Conservation (phyloP, 805 yeast genomes). For the Cyberlindnera japonica region DNA sequence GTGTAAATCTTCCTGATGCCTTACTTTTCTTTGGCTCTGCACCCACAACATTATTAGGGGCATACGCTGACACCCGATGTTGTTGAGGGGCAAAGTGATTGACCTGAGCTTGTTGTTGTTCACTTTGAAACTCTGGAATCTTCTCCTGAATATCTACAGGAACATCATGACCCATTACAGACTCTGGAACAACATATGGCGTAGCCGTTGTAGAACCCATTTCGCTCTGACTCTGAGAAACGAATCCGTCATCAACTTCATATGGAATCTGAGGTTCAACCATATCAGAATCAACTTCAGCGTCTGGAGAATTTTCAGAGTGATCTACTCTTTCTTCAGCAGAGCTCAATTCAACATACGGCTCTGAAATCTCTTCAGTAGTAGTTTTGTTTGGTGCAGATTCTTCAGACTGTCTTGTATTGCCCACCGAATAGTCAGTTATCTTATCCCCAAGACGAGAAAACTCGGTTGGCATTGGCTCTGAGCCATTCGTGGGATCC, state of each 20-base stretch:
- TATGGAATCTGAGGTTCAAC: slow-evolving; percentile 6
- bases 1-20: slow-evolving; percentile 16
- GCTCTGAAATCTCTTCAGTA: background rate
- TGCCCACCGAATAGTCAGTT: too few relatives aligned
- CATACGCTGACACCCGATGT: too few relatives aligned
- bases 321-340: background rate
- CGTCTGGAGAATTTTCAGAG: background rate
- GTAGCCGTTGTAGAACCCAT: slow-evolving; percentile 16
- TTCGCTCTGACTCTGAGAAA: slow-evolving; percentile 15
- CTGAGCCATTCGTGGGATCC: too few relatives aligned
- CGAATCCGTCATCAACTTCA: background rate
- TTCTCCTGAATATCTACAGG: slow-evolving; percentile 8
- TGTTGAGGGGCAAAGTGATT: slow-evolving; percentile 1
- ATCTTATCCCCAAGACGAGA: too few relatives aligned
- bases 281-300: background rate
- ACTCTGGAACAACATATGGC: slow-evolving; percentile 16
- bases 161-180: slow-evolving; percentile 6
- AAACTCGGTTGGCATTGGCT: too few relatives aligned
- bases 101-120: too few relatives aligned
- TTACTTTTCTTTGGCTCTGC: slow-evolving; percentile 15
- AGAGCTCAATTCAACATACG: too few relatives aligned
- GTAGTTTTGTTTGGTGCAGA: too few relatives aligned
- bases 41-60: too few relatives aligned
- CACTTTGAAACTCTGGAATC: slow-evolving; percentile 4
- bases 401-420: too few relatives aligned